These are phyloP conservation scores for Aspergillus pseudoterreus DNA, from an alignment of 2,329 filamentous ascomycete species.

Conservation along the genomic window DNA sequence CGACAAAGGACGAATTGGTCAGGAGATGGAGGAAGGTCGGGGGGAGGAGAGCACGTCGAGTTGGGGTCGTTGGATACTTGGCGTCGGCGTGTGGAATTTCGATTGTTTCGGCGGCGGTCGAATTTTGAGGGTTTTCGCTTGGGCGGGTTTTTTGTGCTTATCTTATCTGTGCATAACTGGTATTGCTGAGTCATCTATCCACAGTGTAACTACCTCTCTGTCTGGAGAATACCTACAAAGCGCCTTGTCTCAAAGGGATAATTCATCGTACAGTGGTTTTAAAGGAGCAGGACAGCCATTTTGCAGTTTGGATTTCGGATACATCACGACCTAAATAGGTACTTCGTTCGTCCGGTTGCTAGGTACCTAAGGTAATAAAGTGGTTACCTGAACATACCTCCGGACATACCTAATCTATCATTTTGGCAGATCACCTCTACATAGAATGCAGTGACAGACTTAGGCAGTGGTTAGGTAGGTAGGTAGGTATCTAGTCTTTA, in stretches of 20 bases:
- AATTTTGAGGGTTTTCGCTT: slow-evolving; percentile 48
- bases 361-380: too few species aligned
- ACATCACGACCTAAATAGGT: too few species aligned
- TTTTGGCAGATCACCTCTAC: too few species aligned
- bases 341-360: too few species aligned
- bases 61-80: slow-evolving; percentile 18
- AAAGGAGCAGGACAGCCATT: not conserved
- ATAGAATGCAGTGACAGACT: too few species aligned
- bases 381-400: too few species aligned
- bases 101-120: slow-evolving; percentile 29
- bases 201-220: not conserved
- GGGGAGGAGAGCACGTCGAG: slow-evolving; percentile 22
- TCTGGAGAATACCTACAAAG: too few species aligned
- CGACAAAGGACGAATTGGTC: slow-evolving; percentile 11
- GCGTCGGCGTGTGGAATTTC: slow-evolving; percentile 37
- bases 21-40: slow-evolving; percentile 17
- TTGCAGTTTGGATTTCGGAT: not conserved
- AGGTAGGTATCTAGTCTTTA: too few species aligned
- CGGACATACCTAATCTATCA: too few species aligned
- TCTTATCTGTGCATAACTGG: slow-evolving; percentile 38
- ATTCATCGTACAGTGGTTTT: too few species aligned
- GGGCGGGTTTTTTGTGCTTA: slow-evolving; percentile 39
- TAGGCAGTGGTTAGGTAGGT: too few species aligned
- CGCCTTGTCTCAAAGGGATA: too few species aligned
- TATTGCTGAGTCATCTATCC: slow-evolving; percentile 29